Percentiles rank a stretch among this genome's conserved stretches.
These are phyloP conservation scores for Penicillium atrosanguineum DNA, from an alignment of 495 filamentous ascomycete genomes.

Conservation along the genomic window DNA sequence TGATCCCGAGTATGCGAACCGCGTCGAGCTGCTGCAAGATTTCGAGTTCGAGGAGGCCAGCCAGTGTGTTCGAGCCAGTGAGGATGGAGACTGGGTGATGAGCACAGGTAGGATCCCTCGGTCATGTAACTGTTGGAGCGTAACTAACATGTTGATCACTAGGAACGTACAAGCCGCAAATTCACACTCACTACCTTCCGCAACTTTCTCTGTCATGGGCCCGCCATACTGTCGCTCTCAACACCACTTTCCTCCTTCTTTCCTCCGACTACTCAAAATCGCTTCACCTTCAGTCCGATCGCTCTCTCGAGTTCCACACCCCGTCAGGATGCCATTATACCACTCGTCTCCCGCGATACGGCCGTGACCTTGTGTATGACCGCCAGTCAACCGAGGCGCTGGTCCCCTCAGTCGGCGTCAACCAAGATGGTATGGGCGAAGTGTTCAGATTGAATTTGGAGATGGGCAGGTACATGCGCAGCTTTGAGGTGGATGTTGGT, in stretches of 20 bases:
- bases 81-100: conserved; percentile 98
- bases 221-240: conserved; percentile 89
- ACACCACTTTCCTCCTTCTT: conserved; percentile 89
- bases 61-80: conserved; percentile 82
- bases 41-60: conserved; percentile 99
- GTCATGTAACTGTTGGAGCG: neutral
- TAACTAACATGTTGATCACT: conserved; percentile 11
- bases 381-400: conserved; percentile 82
- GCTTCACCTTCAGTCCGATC: conserved; percentile 86
- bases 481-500: conserved; percentile 78
- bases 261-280: conserved; percentile 94
- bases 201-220: conserved; percentile 90
- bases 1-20: conserved; percentile 87
- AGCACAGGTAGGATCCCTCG: conserved; percentile 68
- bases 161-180: conserved; percentile 93
- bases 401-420: conserved; percentile 83
- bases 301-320: conserved; percentile 92
- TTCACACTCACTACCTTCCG: conserved; percentile 90
- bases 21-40: conserved; percentile 93
- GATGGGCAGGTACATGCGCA: conserved; percentile 82
- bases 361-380: conserved; percentile 84
- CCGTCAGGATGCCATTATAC: conserved; percentile 84
- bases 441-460: conserved; percentile 93
- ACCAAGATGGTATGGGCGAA: conserved; percentile 78
- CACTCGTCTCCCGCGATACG: conserved; percentile 86